Evolutionary conservation across 2,329 filamentous ascomycete genomes (phyloP), one percentile per base, ranked within the genome.

Genomic region (Sporothrix pseudoabietina): DNA sequence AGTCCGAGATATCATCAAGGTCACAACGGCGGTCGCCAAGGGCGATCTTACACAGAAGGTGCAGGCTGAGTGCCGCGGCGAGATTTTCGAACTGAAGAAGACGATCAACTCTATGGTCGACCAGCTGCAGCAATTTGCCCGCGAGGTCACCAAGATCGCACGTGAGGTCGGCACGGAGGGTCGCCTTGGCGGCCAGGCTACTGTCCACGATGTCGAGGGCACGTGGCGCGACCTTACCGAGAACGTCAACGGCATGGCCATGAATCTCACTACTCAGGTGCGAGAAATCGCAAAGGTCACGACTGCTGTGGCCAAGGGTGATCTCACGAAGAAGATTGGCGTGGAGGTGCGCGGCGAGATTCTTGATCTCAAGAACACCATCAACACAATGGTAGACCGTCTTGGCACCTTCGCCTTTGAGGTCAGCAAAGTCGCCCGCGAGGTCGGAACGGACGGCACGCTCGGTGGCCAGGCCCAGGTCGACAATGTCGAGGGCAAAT

Each of bases 31-130:
- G 75, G 90, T 92, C 77, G 90, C 90, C 78, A 90, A 90, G 82
- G 95, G 95, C 83, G 96, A 99, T 81, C 87, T 99, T 78, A 98
- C 94, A 69, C 95, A 97, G 82, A 98, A 98, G 82, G 95, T 99
- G 54, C 94, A 97, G 82, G 94, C 94, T 75, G 94, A 93, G 79
- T 95, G 92, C 83, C 92, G 91, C 84, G 97, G 92, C 82, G 96
- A 95, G 86, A 98, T 94, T 79, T 92, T 90, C 80, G 94, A 93
- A 84, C 91, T 99, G 79, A 99, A 99, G 83, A 94, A 94, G 74
- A 98, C 96, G 65, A 99, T 98, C 85, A 99, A 99, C 83, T 96
- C 93, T 81, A 99, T 99, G 95, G 95, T 99, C 77, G 96, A 98
- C 81, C 96, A 98, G 82, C 86, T 99, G 73, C 94, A 97, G 80